Evolutionary conservation across 805 yeast genomes (phyloP), one percentile per base, ranked within the genome.

Genomic region (Barnettozyma wickerhamii): DNA sequence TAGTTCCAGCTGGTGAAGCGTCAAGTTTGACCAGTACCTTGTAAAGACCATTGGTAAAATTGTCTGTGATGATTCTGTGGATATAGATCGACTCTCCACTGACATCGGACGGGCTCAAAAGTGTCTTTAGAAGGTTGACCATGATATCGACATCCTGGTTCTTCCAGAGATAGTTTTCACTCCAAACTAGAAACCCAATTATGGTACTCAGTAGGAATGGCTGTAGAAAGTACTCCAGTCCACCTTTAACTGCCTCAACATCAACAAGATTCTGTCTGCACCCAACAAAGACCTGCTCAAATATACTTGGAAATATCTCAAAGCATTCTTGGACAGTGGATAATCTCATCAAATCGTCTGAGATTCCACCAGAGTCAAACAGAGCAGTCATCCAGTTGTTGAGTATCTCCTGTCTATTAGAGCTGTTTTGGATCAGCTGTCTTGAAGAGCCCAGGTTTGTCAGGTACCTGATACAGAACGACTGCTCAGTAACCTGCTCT

Each of bases 191-290:
- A 3, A 79, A 72, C n/a, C 76, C 74, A 6, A 75, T 63, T 26
- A 79, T 54, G 10, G 81, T 73, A 7, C 74, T 66, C 2, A 84
- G 67, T 48, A 91, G 66, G 47, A 86, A 84, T 3, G 87, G 84
- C 53, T 90, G 96, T 33, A 84, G 68, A 50, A 91, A 84, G 53
- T 90, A 88, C 53, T 90, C 97, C 27, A 91, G 66, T 0, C 96
- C 97, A 41, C 84, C 85, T 35, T 71, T 72, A 30, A 88, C 66
- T 5, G 78, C 72, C 4, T 79, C 81, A 9, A 72, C 58, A 48
- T 79, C 82, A 4, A 86, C 68, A 12, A 76, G 62, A 2, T 75
- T 77, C 19, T 71, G 60, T 18, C 73, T 71, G 37, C 77, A 68
- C 1, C 95, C 85, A 13, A 71, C 57, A 10, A 86, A 67, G 0